Base-by-base conservation (phyloP, 257 asterid species). In the Plantago elongata region DNA sequence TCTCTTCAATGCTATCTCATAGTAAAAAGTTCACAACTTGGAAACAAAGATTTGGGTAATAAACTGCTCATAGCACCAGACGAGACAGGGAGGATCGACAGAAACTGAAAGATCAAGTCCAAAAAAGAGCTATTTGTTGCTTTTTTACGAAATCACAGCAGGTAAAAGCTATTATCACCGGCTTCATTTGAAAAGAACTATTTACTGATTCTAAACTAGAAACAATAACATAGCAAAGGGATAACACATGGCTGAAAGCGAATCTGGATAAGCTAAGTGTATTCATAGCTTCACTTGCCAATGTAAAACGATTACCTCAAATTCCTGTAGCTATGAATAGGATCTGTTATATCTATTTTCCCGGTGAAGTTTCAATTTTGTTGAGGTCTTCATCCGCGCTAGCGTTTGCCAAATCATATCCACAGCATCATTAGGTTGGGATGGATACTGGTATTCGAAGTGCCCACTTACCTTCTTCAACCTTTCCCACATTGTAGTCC, bases 361-460 rank as follows among this genome's bases (percentile, higher is more conserved):
- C 48, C 85, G 76, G 64, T 87, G 85, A 61, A 66, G 77, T 60
- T 69, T 68, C 77, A 79, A 72, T 56, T 11, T 64, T 9, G 72
- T 67, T 14, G 64, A 40, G 49, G 69, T 73, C 47, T 77, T 72
- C 88, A 81, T 90, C 18, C 80, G 76, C 0, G 78, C 68, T 44
- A 87, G 76, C 27, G 86, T 81, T 77, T 87, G 84, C 97, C 97
- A 90, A 69, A 90, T 83, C 97, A 90, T 90, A 59, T 90, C 90
- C 64, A 90, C 96, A 16, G 96, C 97, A 75, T 90, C 95, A 60
- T 67, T 62, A 7, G 74, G 64, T 62, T 54, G 72, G 44, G 95
- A 83, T 27, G 96, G 96, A 66, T 50, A 87, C 22, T 78, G 90
- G 61, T 85, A 90, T 62, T 85, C 95, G 54, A 72, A 85, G 57